Evolutionary conservation across 192 early-diverging fungal genomes (phyloP).

Genomic region (Podila epicladia): DNA sequence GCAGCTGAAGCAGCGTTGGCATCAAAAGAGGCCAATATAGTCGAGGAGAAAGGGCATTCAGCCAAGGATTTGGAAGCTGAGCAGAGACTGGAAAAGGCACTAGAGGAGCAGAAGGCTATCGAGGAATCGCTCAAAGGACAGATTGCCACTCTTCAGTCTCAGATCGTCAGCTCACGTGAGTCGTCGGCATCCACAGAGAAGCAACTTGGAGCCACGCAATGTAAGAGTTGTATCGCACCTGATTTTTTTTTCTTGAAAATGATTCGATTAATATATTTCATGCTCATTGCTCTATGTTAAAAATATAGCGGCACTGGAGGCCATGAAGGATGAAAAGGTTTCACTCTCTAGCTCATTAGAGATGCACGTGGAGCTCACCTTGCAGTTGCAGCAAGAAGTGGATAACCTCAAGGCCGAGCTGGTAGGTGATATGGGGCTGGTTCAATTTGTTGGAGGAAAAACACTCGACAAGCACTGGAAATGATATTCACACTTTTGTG

Average conservation of each 20-base stretch:
- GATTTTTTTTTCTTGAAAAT: background rate
- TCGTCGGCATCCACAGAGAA: conserved; percentile 8
- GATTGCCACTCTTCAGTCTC: conserved; percentile 26
- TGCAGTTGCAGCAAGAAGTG: conserved; percentile 45
- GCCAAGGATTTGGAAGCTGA: conserved; percentile 18
- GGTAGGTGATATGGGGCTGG: background rate
- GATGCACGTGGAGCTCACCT: conserved; percentile 34
- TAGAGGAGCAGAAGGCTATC: conserved; percentile 27
- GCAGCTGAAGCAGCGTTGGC: conserved; percentile 11
- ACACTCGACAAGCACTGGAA: background rate
- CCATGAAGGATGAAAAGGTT: conserved; percentile 25
- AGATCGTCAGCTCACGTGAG: conserved; percentile 15
- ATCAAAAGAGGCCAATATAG: conserved; percentile 18
- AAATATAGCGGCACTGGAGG: conserved; percentile 25
- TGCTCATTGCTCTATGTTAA: background rate
- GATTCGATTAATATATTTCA: background rate
- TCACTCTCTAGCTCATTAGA: conserved; percentile 38
- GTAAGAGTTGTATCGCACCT: conserved; percentile 3
- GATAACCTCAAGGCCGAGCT: conserved; percentile 13
- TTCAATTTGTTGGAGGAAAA: background rate
- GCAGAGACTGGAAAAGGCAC: conserved; percentile 30
- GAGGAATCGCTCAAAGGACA: conserved; percentile 27
- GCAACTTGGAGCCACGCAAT: conserved; percentile 50
- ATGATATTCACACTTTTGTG: background rate
- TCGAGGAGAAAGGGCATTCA: background rate